A percentile compares a stretch with the other conserved stretches of the same genome.
These are phyloP conservation scores for Yamadazyma dushanensis DNA, from an alignment of 1,139 yeast genomes.

Conservation along the genomic window DNA sequence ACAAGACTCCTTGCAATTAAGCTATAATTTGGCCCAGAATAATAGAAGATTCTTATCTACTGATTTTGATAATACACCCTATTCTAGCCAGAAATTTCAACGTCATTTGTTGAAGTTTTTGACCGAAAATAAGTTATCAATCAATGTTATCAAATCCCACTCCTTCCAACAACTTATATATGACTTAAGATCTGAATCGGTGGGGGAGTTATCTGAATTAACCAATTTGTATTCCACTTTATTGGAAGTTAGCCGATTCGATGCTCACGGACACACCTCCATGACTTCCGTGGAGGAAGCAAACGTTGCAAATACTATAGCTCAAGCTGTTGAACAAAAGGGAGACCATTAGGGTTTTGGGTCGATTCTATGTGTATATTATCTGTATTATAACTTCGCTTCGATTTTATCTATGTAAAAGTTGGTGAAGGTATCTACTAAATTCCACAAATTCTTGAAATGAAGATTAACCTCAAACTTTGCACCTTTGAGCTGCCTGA, in stretches of 20 bases:
- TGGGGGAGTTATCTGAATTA: slow-evolving; percentile 48
- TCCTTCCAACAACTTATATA: slow-evolving; percentile 53
- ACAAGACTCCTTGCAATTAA: slow-evolving; percentile 1
- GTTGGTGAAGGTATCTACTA: slow-evolving; percentile 25
- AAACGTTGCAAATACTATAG: slow-evolving; percentile 20
- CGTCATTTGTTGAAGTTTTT: slow-evolving; percentile 51
- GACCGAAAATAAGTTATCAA: slow-evolving; percentile 52
- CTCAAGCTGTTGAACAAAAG: slow-evolving; percentile 22
- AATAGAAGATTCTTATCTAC: slow-evolving; percentile 22
- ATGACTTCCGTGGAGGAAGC: slow-evolving; percentile 19
- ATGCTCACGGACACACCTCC: slow-evolving; percentile 11
- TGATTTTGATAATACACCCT: slow-evolving; percentile 44
- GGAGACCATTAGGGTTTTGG: not conserved
- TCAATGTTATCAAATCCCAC: slow-evolving; percentile 48
- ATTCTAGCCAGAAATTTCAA: slow-evolving; percentile 49
- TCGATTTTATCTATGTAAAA: slow-evolving; percentile 11
- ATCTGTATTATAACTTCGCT: slow-evolving; percentile 12
- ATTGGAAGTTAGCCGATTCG: slow-evolving; percentile 45
- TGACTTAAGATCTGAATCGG: slow-evolving; percentile 50
- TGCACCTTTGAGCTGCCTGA: slow-evolving; percentile 9
- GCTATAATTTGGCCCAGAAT: slow-evolving; percentile 12
- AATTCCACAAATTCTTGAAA: slow-evolving; percentile 26
- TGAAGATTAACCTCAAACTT: slow-evolving; percentile 15
- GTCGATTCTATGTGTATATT: slow-evolving; percentile 7
- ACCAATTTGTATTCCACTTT: slow-evolving; percentile 46